Evolutionary conservation across 352 stramenopile genomes (phyloP).

Genomic region (Globisporangium polare): DNA sequence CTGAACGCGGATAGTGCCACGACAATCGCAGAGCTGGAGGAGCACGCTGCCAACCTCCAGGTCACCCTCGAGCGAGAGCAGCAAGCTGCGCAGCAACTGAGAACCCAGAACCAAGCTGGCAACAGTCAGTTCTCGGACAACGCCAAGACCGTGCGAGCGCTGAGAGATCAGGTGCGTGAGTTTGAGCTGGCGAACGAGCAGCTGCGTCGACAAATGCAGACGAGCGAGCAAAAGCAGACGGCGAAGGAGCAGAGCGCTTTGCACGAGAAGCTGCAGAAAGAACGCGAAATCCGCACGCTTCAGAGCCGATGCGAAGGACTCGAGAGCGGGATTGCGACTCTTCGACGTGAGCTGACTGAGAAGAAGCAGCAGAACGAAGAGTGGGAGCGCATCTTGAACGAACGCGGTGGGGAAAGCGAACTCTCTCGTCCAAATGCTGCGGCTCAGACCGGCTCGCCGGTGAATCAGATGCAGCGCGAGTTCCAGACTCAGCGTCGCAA

Average conservation of each 20-base stretch:
- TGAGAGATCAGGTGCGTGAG: slow-evolving; percentile 22
- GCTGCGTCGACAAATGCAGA: slow-evolving; percentile 33
- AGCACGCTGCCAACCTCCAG: slow-evolving; percentile 57
- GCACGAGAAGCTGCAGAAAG: slow-evolving; percentile 51
- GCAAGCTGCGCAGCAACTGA: slow-evolving; percentile 44
- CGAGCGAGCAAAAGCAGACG: slow-evolving; percentile 27
- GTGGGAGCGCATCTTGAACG: slow-evolving; percentile 32
- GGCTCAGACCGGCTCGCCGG: slow-evolving; percentile 24
- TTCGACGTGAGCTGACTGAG: slow-evolving; percentile 19
- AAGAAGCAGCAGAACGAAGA: slow-evolving; percentile 20
- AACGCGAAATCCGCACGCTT: slow-evolving; percentile 38
- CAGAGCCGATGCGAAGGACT: slow-evolving; percentile 29
- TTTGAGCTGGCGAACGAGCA: slow-evolving; percentile 30
- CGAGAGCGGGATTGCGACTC: slow-evolving; percentile 19
- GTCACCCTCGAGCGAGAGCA: slow-evolving; percentile 54
- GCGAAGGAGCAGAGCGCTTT: slow-evolving; percentile 43
- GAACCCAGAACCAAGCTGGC: slow-evolving; percentile 29
- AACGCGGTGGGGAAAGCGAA: slow-evolving; percentile 44
- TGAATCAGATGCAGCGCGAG: slow-evolving; percentile 34
- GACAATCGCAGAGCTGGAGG: slow-evolving; percentile 30
- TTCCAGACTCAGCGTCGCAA: slow-evolving; percentile 6
- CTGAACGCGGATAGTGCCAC: slow-evolving; percentile 33
- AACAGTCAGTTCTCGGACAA: slow-evolving; percentile 24
- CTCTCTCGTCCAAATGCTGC: slow-evolving; percentile 31
- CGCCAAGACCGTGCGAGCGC: slow-evolving; percentile 13